Conservation (phyloP, 176 grass and related monocot species). For the Rhynchospora breviuscula region DNA sequence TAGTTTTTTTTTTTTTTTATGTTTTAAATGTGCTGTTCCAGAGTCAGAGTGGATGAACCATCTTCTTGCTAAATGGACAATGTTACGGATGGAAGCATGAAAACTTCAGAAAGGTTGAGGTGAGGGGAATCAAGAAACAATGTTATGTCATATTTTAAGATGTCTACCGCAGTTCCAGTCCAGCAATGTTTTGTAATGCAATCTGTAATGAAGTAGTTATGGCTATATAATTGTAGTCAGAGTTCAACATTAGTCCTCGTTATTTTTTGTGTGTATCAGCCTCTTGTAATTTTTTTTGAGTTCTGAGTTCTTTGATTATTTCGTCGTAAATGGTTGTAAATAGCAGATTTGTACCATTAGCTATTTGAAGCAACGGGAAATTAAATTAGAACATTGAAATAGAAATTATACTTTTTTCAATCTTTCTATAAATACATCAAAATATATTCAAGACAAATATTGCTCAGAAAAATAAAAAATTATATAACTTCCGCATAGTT, state of each 20-base stretch:
- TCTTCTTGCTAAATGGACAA: not conserved
- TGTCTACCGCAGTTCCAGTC: not conserved
- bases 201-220: not conserved
- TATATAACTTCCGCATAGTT: too few species aligned
- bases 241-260: not conserved
- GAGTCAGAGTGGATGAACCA: not conserved
- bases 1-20: not conserved
- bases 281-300: not conserved
- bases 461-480: too few species aligned
- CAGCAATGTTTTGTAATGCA: not conserved
- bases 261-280: not conserved
- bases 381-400: too few species aligned
- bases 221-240: not conserved
- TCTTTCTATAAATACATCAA: too few species aligned
- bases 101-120: not conserved
- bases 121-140: not conserved
- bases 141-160: not conserved
- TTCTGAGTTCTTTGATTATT: not conserved
- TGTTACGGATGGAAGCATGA: not conserved
- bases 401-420: too few species aligned
- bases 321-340: too few species aligned
- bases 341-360: too few species aligned
- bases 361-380: too few species aligned
- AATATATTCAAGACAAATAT: too few species aligned
- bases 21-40: not conserved